Base-by-base conservation (phyloP, 495 filamentous ascomycete genomes). In the Chaetomium tenue region DNA sequence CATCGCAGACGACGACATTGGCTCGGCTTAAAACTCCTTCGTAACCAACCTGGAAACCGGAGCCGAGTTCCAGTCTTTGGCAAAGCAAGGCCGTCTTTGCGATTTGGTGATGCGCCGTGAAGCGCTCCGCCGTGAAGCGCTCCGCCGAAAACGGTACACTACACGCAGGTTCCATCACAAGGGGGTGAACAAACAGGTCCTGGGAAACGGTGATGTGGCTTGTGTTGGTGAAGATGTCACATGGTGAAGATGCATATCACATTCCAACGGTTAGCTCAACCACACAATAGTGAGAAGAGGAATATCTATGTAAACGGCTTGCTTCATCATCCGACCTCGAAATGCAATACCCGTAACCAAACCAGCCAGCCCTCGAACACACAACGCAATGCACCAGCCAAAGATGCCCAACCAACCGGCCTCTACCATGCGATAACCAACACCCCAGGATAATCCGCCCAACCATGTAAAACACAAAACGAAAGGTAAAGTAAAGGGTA, bases 401-500 rank as follows among this genome's bases (percentile, higher is more conserved):
- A 50, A 50, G 50, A 52, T 52, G 50, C 22, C 23, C 22, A 26
- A 16, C 50, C 50, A 30, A 18, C 50, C n/a, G 12, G 30, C 26
- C 50, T 18, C 26, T 13, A 13, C 50, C 23, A 26, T 28, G 26
- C 26, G 9, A 3, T 50, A 50, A 50, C 46, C 18, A 50, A 18
- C 20, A 18, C 46, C 18, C 20, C 18, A 15, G 33, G 33, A 12
- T 7, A 37, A 37, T 37, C 33, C 33, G 44, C 44, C n/a, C 44
- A 8, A 50, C 18, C 46, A 22, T 23, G 28, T 37, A 37, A 37
- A 37, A 5, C 5, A 22, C 16, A 2, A 42, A 57, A 40, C 6
- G n/a, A 57, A 57, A 23, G 15, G 22, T 12, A 58, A 58, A 28
- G 20, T 44, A 58, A 12, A 39, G 55, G 55, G 55, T 58, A 58